Conservation (phyloP, 805 yeast genomes). For the Starmerella asiatica region DNA sequence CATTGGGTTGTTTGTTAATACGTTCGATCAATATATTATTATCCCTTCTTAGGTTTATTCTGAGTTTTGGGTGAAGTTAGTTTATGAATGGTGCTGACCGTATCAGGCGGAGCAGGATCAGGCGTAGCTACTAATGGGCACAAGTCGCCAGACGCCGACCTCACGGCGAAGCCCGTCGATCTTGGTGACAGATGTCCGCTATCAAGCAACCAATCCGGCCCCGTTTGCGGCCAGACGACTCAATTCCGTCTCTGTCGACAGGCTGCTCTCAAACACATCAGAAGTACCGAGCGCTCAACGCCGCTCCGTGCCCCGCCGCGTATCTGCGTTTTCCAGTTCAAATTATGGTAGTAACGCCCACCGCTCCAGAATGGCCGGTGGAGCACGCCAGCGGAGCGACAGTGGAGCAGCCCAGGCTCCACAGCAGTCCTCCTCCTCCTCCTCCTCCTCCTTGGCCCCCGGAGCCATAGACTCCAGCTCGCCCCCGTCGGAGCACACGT, state of each 20-base stretch:
- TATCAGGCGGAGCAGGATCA: too few relatives aligned
- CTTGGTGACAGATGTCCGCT: slow-evolving; percentile 77
- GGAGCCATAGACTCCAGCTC: too few relatives aligned
- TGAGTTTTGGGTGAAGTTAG: too few relatives aligned
- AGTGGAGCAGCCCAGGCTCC: background rate
- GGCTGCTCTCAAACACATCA: slow-evolving; percentile 59
- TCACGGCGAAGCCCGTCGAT: slow-evolving; percentile 88
- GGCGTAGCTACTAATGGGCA: too few relatives aligned
- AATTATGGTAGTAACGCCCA: slow-evolving; percentile 8
- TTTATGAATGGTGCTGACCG: too few relatives aligned
- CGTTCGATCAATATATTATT: too few relatives aligned
- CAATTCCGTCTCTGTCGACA: slow-evolving; percentile 69
- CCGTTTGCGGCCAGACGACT: slow-evolving; percentile 48
- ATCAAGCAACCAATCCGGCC: slow-evolving; percentile 28
- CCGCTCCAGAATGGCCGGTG: slow-evolving; percentile 13
- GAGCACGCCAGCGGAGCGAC: slow-evolving; percentile 1
- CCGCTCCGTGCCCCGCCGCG: slow-evolving; percentile 21
- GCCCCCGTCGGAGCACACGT: background rate
- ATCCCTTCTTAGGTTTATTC: background rate
- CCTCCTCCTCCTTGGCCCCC: too few relatives aligned
- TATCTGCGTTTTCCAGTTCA: slow-evolving; percentile 2
- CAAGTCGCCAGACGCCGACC: slow-evolving; percentile 34
- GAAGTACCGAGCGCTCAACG: slow-evolving; percentile 78
- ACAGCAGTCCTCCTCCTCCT: background rate
- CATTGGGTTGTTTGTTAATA: too few relatives aligned